Evolutionary conservation across 2,329 filamentous ascomycete genomes (phyloP), one percentile per base, ranked within the genome.

Genomic region (Herpotrichia juniperi): DNA sequence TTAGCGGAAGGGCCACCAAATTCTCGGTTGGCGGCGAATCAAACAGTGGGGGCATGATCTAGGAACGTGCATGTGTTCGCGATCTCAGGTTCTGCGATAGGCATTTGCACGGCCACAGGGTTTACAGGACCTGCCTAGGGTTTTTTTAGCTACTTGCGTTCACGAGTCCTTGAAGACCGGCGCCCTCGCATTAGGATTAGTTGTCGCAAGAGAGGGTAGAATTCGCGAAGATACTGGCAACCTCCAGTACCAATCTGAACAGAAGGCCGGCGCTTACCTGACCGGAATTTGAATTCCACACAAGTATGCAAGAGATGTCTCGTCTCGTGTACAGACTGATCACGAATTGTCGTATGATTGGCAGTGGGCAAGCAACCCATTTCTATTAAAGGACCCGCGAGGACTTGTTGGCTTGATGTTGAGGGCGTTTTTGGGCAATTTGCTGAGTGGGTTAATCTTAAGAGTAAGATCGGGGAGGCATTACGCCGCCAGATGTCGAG

Each of bases 391-490:
- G 53, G 54, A 51, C 14, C 46, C 39, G 53, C 58, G 25, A 58
- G 50, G 47, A 35, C 14, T 51, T 45, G 48, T 51, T 43, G 50
- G 45, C 42, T 44, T 51, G 50, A 57, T 50, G 49, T 40, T n/a
- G 14, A 24, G 7, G 37, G 21, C 34, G 4, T 39, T 12, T 39
- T n/a, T 39, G 32, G 43, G 42, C 44, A 49, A 48, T 55, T 54
- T 54, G 37, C 50, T 58, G 52, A 54, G 51, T 42, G 49, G 39
- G 28, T 48, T 52, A 60, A 66, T 61, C 47, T 65, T 58, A 62
- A 57, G 22, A 39, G 59, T 69, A 65, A 68, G 68, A 58, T 53
- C 66, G 61, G 62, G 51, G 44, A 30, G 42, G 49, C 25, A 56
- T 66, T 57, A 46, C 57, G 53, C 62, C 63, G 62, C 55, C 39